Evolutionary conservation across 352 stramenopile genomes (phyloP).

Genomic region (Pythium insidiosum): DNA sequence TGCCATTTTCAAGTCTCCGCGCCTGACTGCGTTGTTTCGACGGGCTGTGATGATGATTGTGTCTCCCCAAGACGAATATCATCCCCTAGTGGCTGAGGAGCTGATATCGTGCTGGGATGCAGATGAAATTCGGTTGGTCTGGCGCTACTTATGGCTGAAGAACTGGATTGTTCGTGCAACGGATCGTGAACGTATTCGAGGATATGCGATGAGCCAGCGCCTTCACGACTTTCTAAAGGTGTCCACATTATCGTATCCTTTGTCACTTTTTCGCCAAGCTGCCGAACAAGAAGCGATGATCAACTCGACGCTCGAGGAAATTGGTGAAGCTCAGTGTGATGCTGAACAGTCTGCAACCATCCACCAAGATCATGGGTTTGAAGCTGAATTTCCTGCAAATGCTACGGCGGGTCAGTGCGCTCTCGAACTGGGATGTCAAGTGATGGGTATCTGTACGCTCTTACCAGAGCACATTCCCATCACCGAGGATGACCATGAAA

Average conservation of each 20-base stretch:
- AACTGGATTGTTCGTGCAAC: conserved; percentile 80
- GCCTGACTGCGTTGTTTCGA: conserved; percentile 67
- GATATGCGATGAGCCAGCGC: conserved; percentile 50
- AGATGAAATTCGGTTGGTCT: conserved; percentile 69
- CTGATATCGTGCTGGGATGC: conserved; percentile 75
- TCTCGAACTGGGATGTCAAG: conserved; percentile 50
- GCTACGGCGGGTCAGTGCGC: conserved; percentile 61
- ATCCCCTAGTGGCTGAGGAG: conserved; percentile 71
- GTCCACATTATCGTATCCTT: conserved; percentile 54
- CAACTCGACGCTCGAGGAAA: conserved; percentile 50
- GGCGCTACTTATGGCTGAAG: conserved; percentile 79
- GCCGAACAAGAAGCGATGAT: conserved; percentile 70
- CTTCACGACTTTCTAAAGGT: conserved; percentile 70
- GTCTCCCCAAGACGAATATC: conserved; percentile 60
- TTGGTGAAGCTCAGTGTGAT: too few relatives aligned
- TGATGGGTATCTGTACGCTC: conserved; percentile 59
- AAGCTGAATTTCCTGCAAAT: conserved; percentile 65
- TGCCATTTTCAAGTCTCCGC: conserved; percentile 36
- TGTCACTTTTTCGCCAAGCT: conserved; percentile 64
- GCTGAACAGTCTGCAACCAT: too few relatives aligned
- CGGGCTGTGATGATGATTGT: conserved; percentile 78
- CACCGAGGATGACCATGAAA: conserved; percentile 8
- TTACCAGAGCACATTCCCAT: conserved; percentile 24
- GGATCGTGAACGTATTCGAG: conserved; percentile 57
- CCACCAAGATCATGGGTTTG: conserved; percentile 34